phyloP scores from a whole-genome alignment of 2,329 filamentous ascomycete genomes.

The Diaporthe vaccinii region DNA sequence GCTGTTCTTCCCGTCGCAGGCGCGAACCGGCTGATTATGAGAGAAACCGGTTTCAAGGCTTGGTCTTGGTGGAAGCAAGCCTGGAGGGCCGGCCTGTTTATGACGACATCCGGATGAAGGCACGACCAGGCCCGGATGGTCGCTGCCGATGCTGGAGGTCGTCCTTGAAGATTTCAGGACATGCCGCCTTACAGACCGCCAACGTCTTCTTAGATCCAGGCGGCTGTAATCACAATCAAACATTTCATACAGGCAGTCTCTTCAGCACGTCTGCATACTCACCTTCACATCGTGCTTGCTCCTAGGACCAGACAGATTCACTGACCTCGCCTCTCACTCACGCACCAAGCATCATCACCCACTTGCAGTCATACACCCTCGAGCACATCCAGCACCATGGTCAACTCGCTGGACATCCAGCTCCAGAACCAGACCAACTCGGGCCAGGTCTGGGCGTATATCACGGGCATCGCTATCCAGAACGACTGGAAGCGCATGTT shows the following conservation, averaged over 20 bases:
- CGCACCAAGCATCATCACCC: not conserved
- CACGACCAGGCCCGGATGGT: not conserved
- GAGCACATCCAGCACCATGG: slow-evolving; percentile 49
- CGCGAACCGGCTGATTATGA: not conserved
- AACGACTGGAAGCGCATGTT: slow-evolving; percentile 53
- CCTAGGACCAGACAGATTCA: not conserved
- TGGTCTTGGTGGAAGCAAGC: slow-evolving; percentile 19
- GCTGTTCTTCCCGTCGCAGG: not conserved
- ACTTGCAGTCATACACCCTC: not conserved
- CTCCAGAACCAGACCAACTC: slow-evolving; percentile 69
- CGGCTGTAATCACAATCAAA: not conserved
- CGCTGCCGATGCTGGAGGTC: not conserved
- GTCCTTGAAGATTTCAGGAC: not conserved
- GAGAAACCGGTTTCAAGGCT: slow-evolving; percentile 23
- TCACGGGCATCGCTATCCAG: slow-evolving; percentile 73
- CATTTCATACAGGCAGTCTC: not conserved
- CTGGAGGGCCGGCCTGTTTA: slow-evolving; percentile 9
- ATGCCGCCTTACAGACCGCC: not conserved
- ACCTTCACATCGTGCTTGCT: not conserved
- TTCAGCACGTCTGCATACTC: not conserved
- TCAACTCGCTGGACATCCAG: slow-evolving; percentile 63
- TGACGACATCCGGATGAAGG: slow-evolving; percentile 18
- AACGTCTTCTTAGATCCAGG: not conserved
- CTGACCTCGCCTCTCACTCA: not conserved
- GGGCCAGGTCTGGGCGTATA: slow-evolving; percentile 71